Evolutionary conservation across 345 rosid genomes (phyloP), one percentile per base, ranked within the genome.

Genomic region (Psidium friedrichsthalianum): DNA sequence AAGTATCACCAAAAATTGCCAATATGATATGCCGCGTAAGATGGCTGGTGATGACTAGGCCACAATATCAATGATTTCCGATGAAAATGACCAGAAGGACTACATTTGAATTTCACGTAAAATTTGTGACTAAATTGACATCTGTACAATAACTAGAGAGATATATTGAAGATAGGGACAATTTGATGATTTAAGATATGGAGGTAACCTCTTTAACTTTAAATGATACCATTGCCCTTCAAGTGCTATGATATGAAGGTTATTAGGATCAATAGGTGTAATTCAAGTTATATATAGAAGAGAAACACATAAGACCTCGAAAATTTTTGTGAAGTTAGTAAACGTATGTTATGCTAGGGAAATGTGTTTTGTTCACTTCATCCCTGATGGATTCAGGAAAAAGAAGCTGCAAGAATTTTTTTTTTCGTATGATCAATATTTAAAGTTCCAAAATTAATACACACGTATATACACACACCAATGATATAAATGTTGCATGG

Each of bases 51-150:
- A 27, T 69, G 22, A 69, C 12, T 69, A 21, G 9, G 3, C 3
- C 11, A 18, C 22, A 22, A 69, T 8, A 2, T 32, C 0, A 69
- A 0, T 3, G 1, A 32, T 16, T 64, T 20, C 8, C 1, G 1
- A 1, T 2, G 0, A 16, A 69, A 69, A 69, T 32, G 44, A 11
- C 12, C 0, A 0, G 11, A 69, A 69, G 18, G 78, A 69, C 44
- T 18, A 32, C 36, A 32, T 69, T 32, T 24, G 1, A 64, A 16
- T 64, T 64, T 16, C 20, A 2, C 2, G 0, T 29, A 29, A 32
- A 29, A 16, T 27, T n/a, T 59, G 27, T 3, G 15, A 59, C 9
- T 13, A 0, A 6, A 59, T 59, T 59, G 29, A 5, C 36, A 15
- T 52, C 1, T 14, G 6, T 52, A 52, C 2, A 49, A 49, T 49